phyloP scores from a whole-genome alignment of 1,284 basidiomycete genomes.

The Tremellales sp. region DNA sequence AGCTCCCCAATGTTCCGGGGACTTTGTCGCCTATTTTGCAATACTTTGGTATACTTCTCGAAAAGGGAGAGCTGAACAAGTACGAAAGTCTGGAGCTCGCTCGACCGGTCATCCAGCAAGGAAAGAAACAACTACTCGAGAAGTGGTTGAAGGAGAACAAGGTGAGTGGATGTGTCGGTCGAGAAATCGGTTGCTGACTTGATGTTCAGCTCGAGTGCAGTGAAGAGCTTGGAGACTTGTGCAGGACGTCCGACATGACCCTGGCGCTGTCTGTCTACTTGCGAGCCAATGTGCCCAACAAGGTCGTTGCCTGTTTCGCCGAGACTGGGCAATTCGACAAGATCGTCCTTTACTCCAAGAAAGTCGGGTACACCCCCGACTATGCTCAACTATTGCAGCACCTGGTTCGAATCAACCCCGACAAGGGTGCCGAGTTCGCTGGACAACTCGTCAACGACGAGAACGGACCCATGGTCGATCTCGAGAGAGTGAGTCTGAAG shows the following conservation, averaged over 20 bases:
- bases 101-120: constrained; percentile 91
- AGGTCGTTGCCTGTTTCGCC: constrained; percentile 97
- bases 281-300: constrained; percentile 96
- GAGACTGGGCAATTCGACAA: constrained; percentile 99
- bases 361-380: constrained; percentile 91
- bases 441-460: constrained; percentile 94
- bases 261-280: constrained; percentile 98
- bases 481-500: too few species aligned
- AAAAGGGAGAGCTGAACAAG: constrained; percentile 97
- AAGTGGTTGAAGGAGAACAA: constrained; percentile 99
- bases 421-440: constrained; percentile 98
- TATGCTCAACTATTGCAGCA: constrained; percentile 95
- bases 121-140: constrained; percentile 94
- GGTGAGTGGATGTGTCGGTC: constrained; percentile 49
- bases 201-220: constrained; percentile 85
- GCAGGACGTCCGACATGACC: constrained; percentile 86
- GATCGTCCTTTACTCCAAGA: constrained; percentile 97
- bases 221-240: constrained; percentile 97
- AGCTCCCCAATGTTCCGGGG: constrained; percentile 83
- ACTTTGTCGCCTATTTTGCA: constrained; percentile 95
- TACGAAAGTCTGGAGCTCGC: constrained; percentile 95
- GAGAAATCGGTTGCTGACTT: constrained; percentile 3
- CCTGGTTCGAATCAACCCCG: constrained; percentile 92
- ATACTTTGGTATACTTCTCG: constrained; percentile 96
- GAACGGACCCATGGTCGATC: constrained; percentile 83